A percentile compares a stretch with the other conserved stretches of the same genome.
Conservation (phyloP, 2,329 filamentous ascomycete species). For the Fusarium nisikadoi region DNA sequence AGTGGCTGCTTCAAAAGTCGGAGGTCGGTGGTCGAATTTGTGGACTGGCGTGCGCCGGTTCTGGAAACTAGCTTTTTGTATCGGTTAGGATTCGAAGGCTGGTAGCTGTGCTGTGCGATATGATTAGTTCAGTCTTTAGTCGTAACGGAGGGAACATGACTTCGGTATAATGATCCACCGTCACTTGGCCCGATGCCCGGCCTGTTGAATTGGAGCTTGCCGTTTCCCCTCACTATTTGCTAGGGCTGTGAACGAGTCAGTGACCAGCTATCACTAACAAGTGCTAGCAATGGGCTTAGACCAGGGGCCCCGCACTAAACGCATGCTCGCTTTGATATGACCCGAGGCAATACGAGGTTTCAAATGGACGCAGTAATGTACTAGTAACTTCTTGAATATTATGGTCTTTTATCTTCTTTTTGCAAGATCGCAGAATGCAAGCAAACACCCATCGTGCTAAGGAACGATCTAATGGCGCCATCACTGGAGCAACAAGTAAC, state of each 20-base stretch:
- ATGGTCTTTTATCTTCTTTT: accelerated
- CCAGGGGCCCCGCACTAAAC: background rate
- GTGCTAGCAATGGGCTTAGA: background rate
- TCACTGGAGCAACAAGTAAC: background rate
- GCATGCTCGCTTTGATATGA: background rate
- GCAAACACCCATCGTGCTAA: accelerated
- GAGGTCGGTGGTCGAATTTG: accelerated
- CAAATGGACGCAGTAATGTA: too few relatives aligned
- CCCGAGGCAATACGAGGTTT: background rate
- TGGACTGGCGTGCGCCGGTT: accelerated
- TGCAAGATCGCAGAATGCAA: accelerated
- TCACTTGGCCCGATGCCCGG: background rate
- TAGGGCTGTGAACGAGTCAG: background rate
- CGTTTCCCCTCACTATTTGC: background rate
- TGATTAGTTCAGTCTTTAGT: background rate
- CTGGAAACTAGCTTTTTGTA: accelerated
- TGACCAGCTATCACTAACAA: background rate
- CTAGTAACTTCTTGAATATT: accelerated
- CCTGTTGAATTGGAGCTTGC: background rate
- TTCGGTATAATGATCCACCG: accelerated
- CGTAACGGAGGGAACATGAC: background rate
- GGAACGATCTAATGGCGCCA: background rate
- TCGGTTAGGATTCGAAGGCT: accelerated
- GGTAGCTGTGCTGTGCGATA: background rate
- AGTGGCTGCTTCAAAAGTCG: accelerated